Evolutionary conservation across 371 early-diverging fungal species (phyloP).

Genomic region (Rhizopus sp.): DNA sequence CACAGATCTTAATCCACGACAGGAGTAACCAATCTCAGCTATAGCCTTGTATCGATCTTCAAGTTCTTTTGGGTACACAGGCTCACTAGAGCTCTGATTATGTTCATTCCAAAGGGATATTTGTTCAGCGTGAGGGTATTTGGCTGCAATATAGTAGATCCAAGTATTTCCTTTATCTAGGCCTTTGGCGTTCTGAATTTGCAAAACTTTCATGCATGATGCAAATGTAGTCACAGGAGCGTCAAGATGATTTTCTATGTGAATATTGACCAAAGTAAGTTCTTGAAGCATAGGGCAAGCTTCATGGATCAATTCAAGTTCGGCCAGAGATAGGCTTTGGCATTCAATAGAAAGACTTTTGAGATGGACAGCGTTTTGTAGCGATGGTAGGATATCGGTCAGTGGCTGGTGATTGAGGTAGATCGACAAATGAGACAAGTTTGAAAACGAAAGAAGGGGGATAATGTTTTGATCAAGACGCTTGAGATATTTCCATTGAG

Average conservation of each 20-base stretch:
- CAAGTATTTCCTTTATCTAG: constrained; percentile 15
- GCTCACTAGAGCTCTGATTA: neutral
- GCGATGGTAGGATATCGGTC: neutral
- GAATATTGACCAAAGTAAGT: constrained; percentile 7
- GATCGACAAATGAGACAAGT: constrained; percentile 9
- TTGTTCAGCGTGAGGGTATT: constrained; percentile 7
- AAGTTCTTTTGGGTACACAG: neutral
- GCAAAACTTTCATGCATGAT: constrained; percentile 1
- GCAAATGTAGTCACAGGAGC: neutral
- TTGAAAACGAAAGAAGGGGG: neutral
- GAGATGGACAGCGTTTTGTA: constrained; percentile 9
- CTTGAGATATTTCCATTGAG: constrained; percentile 13
- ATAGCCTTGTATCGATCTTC: constrained; percentile 16
- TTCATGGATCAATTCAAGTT: constrained; percentile 18
- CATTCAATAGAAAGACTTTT: constrained; percentile 14
- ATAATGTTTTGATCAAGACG: constrained; percentile 5
- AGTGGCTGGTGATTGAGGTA: neutral
- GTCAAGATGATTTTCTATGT: neutral
- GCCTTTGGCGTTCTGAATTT: constrained; percentile 2
- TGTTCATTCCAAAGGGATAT: constrained; percentile 15
- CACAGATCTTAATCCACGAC: constrained; percentile 5
- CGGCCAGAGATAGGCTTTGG: constrained; percentile 4
- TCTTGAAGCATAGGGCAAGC: constrained; percentile 14
- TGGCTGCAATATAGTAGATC: constrained; percentile 15
- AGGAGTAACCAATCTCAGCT: constrained; percentile 4